Evolutionary conservation across 2,329 filamentous ascomycete species (phyloP).

Genomic region (Rasamsonia emersonii): DNA sequence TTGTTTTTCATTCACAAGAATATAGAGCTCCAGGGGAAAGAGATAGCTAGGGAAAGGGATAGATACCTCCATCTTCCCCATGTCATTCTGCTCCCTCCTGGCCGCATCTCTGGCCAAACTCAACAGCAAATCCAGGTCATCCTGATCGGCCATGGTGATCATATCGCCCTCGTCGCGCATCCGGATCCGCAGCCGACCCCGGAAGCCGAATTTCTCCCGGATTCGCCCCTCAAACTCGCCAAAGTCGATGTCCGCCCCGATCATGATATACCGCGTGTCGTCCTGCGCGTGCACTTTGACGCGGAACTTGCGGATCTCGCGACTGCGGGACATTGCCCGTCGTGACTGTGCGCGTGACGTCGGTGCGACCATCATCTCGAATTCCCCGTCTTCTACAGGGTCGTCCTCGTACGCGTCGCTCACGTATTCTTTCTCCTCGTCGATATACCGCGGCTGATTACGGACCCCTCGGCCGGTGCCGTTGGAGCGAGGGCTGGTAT

Average conservation of each 20-base stretch:
- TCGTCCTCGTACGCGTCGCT: slow-evolving; percentile 60
- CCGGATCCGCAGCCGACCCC: slow-evolving; percentile 61
- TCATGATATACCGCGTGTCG: slow-evolving; percentile 89
- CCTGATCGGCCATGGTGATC: slow-evolving; percentile 95
- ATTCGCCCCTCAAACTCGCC: slow-evolving; percentile 70
- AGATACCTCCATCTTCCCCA: slow-evolving; percentile 92
- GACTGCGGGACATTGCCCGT: slow-evolving; percentile 32
- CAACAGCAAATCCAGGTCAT: slow-evolving; percentile 86
- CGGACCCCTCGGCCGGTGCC: slow-evolving; percentile 27
- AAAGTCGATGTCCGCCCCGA: slow-evolving; percentile 64
- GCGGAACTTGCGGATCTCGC: slow-evolving; percentile 68
- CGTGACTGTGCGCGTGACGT: slow-evolving; percentile 18
- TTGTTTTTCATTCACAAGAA: background rate
- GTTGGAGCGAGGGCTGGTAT: slow-evolving; percentile 47
- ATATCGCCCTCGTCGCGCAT: slow-evolving; percentile 88
- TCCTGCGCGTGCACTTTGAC: slow-evolving; percentile 82
- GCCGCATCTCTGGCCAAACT: slow-evolving; percentile 59
- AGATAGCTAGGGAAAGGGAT: slow-evolving; percentile 3
- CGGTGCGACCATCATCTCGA: slow-evolving; percentile 64
- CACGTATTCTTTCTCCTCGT: slow-evolving; percentile 71
- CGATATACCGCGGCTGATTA: slow-evolving; percentile 56
- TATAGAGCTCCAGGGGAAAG: no score
- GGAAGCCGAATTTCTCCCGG: slow-evolving; percentile 74
- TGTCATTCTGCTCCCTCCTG: slow-evolving; percentile 65
- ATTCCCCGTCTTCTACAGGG: slow-evolving; percentile 66